A percentile compares a stretch with the other conserved stretches of the same genome.
These are phyloP conservation scores for Thoreauomyces humboldtii DNA, from an alignment of 192 early-diverging fungal species.

Conservation along the genomic window DNA sequence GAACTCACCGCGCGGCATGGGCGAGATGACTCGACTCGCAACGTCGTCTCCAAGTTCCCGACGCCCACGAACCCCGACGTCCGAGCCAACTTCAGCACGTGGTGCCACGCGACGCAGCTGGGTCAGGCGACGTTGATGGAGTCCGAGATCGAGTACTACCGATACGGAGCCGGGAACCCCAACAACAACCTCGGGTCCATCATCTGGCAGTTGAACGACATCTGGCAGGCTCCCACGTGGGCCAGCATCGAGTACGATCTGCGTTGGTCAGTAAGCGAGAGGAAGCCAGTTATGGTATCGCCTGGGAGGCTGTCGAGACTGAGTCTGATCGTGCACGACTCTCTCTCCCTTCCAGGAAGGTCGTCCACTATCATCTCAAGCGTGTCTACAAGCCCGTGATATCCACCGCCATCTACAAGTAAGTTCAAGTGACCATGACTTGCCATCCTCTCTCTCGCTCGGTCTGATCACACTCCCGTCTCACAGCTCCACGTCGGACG, in stretches of 20 bases:
- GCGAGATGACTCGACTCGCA: background rate
- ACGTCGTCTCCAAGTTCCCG: background rate
- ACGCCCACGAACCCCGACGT: background rate
- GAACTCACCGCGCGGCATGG: background rate
- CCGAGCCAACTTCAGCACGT: background rate
- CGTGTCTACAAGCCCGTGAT: background rate
- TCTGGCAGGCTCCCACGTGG: slow-evolving; percentile 23
- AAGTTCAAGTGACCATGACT: background rate
- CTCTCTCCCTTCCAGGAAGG: background rate
- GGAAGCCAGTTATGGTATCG: background rate
- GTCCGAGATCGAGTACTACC: slow-evolving; percentile 1
- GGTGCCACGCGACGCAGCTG: background rate
- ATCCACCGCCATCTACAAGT: background rate
- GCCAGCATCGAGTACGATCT: slow-evolving; percentile 14
- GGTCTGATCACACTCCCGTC: background rate
- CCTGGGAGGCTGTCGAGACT: background rate
- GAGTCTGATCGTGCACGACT: background rate
- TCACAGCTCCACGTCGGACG: background rate
- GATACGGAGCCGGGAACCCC: background rate
- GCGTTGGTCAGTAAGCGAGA: background rate
- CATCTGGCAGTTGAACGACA: slow-evolving; percentile 32
- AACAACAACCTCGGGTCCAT: slow-evolving; percentile 17
- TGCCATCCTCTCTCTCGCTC: background rate
- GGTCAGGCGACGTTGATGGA: background rate
- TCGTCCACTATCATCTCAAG: background rate